Evolutionary conservation across 331 rosid genomes (phyloP).

Genomic region (Pyracantha coccinea): DNA sequence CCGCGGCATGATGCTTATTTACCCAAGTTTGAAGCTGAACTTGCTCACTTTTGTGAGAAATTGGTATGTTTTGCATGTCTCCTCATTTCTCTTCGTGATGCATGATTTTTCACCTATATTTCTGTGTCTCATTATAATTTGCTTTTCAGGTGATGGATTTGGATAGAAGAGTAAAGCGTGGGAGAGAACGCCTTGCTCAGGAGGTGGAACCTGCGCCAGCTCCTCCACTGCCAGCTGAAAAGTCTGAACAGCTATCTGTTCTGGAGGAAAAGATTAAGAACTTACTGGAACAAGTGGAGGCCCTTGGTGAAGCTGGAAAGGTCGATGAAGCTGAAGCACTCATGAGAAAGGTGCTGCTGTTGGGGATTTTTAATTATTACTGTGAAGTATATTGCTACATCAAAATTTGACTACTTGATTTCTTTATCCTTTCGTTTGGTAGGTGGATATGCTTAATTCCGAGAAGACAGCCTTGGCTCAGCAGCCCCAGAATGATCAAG

Average conservation of each 20-base stretch:
- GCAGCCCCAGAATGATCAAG: conserved; percentile 66
- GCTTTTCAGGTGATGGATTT: conserved; percentile 78
- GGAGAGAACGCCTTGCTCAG: conserved; percentile 93
- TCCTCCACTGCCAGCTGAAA: conserved; percentile 75
- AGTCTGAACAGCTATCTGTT: conserved; percentile 74
- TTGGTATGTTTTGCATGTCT: conserved; percentile 42
- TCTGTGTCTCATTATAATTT: background rate
- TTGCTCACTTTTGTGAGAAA: conserved; percentile 90
- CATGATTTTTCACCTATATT: background rate
- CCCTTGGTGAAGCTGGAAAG: conserved; percentile 98
- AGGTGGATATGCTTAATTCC: conserved; percentile 85
- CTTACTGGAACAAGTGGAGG: conserved; percentile 91
- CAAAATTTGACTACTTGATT: background rate
- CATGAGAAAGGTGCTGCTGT: conserved; percentile 79
- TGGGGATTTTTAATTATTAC: background rate
- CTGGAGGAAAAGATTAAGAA: conserved; percentile 96
- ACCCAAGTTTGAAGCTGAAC: conserved; percentile 92
- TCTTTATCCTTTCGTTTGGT: conserved; percentile 3
- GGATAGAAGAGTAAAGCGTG: conserved; percentile 97
- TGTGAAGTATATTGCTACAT: background rate
- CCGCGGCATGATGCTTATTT: conserved; percentile 82
- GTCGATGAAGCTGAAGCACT: conserved; percentile 99
- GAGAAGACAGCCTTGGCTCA: conserved; percentile 74
- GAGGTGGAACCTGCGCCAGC: conserved; percentile 95
- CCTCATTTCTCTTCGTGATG: background rate